Conservation (phyloP, 306 rosid species). For the Cucurbita maxima region DNA sequence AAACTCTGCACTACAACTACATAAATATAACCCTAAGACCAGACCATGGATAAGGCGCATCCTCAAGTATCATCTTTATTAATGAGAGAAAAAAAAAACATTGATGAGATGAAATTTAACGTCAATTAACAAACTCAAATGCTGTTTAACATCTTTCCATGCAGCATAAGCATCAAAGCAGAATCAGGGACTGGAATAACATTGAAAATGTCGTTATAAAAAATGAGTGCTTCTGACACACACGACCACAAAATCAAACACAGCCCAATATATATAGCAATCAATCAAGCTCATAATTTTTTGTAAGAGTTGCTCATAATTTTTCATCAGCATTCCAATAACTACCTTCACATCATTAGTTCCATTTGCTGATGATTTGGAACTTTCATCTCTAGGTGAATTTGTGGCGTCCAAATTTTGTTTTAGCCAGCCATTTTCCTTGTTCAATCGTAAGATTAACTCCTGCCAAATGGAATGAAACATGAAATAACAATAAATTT, state of each 20-base stretch:
- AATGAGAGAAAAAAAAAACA: background rate
- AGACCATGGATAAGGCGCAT: background rate
- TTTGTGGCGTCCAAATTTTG: conserved; percentile 47
- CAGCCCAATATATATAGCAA: background rate
- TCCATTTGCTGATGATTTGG: conserved; percentile 35
- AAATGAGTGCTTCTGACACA: background rate
- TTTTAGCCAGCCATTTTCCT: conserved; percentile 74
- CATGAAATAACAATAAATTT: conserved; percentile 5
- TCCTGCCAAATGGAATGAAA: conserved; percentile 39
- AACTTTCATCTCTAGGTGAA: conserved; percentile 34
- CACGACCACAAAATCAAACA: background rate
- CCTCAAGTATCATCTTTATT: background rate
- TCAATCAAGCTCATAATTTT: background rate
- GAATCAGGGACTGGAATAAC: background rate
- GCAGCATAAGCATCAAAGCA: background rate
- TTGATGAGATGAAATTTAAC: background rate
- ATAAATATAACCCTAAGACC: background rate
- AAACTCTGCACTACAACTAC: background rate
- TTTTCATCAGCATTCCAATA: background rate
- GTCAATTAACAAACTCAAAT: background rate
- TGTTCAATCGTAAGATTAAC: conserved; percentile 48
- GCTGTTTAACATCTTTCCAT: background rate
- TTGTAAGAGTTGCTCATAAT: background rate
- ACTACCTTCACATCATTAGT: conserved; percentile 35
- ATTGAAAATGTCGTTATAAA: background rate